A percentile compares a stretch with the other conserved stretches of the same genome.
phyloP scores from a whole-genome alignment of 1,284 basidiomycete species.

The Austroboletus niveus region DNA sequence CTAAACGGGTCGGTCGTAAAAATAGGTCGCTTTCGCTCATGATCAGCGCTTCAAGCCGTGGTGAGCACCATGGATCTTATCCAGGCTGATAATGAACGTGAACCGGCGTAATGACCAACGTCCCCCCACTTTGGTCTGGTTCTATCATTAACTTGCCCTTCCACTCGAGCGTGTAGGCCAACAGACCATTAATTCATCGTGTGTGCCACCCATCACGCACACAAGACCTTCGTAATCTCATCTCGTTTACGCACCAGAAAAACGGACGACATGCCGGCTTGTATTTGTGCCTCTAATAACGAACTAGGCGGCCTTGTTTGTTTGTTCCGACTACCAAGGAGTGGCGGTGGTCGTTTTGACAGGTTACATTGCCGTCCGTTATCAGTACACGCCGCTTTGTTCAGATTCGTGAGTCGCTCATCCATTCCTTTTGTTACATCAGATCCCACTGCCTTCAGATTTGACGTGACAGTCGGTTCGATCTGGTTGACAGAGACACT shows the following conservation, averaged over 20 bases:
- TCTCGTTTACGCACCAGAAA: constrained; percentile 1
- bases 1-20: neutral
- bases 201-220: constrained; percentile 13
- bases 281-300: neutral
- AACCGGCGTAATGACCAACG: neutral
- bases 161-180: constrained; percentile 16
- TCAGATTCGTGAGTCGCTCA: constrained; percentile 4
- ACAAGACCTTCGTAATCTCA: constrained; percentile 14
- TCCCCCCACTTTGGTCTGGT: neutral
- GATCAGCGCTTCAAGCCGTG: constrained; percentile 21
- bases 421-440: neutral
- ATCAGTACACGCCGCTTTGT: constrained; percentile 4
- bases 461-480: constrained; percentile 1
- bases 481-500: constrained; percentile 6
- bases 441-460: neutral
- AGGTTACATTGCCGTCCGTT: constrained; percentile 2
- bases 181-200: constrained; percentile 10
- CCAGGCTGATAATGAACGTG: constrained; percentile 3
- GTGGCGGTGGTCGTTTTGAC: constrained; percentile 8
- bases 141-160: neutral
- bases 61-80: constrained; percentile 5
- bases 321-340: constrained; percentile 22
- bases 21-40: constrained; percentile 10
- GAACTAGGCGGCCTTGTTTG: neutral
- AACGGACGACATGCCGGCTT: constrained; percentile 4